Evolutionary conservation across 306 rosid genomes (phyloP).

Genomic region (Trifolium subterraneum): DNA sequence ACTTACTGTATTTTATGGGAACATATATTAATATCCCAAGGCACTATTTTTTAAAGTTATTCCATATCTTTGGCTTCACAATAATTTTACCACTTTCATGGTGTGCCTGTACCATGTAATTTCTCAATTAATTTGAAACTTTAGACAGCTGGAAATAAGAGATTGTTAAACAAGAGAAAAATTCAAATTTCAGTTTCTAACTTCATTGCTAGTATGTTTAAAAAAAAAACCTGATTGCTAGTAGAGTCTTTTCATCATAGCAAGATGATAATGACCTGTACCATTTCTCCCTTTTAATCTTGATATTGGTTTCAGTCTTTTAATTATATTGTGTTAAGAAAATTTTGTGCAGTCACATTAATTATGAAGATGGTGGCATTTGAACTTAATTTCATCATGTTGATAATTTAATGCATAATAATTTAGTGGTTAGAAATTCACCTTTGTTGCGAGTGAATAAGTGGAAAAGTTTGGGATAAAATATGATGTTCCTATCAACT

Average conservation of each 20-base stretch:
- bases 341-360: neutral
- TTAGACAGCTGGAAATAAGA: neutral
- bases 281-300: neutral
- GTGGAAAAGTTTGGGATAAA: too few relatives aligned
- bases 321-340: neutral
- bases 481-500: too few relatives aligned
- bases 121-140: constrained; percentile 13
- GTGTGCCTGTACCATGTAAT: neutral
- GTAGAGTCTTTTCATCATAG: neutral
- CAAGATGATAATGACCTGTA: neutral
- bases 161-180: neutral
- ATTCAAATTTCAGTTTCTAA: neutral
- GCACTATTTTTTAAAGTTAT: neutral
- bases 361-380: neutral
- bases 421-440: too few relatives aligned
- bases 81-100: neutral
- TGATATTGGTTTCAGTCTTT: neutral
- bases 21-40: neutral
- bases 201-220: neutral
- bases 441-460: too few relatives aligned
- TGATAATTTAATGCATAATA: too few relatives aligned
- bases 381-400: neutral
- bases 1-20: constrained; percentile 9
- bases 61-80: constrained; percentile 1
- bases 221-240: too few relatives aligned